phyloP scores from a whole-genome alignment of 352 stramenopile species.

The Pythium aristosporum region DNA sequence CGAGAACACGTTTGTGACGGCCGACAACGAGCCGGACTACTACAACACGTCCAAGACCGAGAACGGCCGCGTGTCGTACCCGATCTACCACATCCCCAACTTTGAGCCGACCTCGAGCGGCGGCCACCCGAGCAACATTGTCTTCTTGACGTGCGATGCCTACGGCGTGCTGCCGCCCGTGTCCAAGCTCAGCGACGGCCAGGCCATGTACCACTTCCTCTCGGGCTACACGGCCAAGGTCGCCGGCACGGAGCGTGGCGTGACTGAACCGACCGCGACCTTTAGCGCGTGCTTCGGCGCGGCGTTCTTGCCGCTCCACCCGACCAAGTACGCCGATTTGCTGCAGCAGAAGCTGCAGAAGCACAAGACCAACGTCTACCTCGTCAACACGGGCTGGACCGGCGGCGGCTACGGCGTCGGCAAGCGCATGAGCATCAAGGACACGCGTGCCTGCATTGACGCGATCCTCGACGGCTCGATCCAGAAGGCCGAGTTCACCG shows the following conservation, averaged over 20 bases:
- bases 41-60: conserved; percentile 59
- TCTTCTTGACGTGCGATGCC: conserved; percentile 96
- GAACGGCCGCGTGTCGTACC: conserved; percentile 56
- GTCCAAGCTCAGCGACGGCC: conserved; percentile 86
- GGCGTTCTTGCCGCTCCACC: conserved; percentile 56
- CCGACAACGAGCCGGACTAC: conserved; percentile 50
- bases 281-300: conserved; percentile 60
- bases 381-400: conserved; percentile 96
- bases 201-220: conserved; percentile 95
- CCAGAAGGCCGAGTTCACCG: conserved; percentile 61
- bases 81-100: conserved; percentile 59
- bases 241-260: conserved; percentile 47
- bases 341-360: conserved; percentile 56
- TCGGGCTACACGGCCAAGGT: conserved; percentile 63
- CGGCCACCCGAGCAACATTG: conserved; percentile 82
- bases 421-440: conserved; percentile 95
- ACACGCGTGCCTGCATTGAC: conserved; percentile 75
- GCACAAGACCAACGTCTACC: conserved; percentile 46
- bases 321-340: conserved; percentile 52
- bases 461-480: conserved; percentile 72
- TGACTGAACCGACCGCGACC: conserved; percentile 52
- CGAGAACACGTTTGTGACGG: conserved; percentile 48
- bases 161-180: conserved; percentile 96
- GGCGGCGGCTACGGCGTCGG: conserved; percentile 95
- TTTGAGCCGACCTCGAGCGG: conserved; percentile 40